Evolutionary conservation across 306 rosid genomes (phyloP).

Genomic region (Sicyos baderoa): DNA sequence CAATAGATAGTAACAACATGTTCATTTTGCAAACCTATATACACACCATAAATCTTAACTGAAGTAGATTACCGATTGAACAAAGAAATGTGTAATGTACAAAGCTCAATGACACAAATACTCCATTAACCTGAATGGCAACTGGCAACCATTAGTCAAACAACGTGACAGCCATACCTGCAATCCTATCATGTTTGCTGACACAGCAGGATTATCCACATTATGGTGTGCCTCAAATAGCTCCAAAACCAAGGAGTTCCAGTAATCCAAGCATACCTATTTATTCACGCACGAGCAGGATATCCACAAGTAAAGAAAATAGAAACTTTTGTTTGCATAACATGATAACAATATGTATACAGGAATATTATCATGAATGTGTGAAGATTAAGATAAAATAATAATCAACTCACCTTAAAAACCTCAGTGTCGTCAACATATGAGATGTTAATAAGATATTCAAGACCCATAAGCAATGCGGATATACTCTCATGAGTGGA

Average conservation of each 20-base stretch:
- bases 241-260: constrained; percentile 89
- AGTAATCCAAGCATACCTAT: constrained; percentile 94
- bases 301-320: neutral
- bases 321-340: neutral
- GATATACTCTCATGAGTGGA: constrained; percentile 61
- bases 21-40: neutral
- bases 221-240: constrained; percentile 47
- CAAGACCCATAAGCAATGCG: constrained; percentile 75
- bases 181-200: constrained; percentile 54
- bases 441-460: constrained; percentile 86
- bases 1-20: neutral
- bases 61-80: neutral
- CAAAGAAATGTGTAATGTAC: neutral
- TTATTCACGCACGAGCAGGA: constrained; percentile 15
- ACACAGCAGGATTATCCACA: constrained; percentile 40
- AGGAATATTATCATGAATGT: neutral
- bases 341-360: neutral
- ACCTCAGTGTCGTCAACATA: constrained; percentile 95
- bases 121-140: neutral
- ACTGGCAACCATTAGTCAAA: neutral
- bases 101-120: constrained; percentile 8
- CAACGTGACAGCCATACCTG: constrained; percentile 29
- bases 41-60: constrained; percentile 10
- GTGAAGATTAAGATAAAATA: neutral
- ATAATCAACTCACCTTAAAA: constrained; percentile 53